Evolutionary conservation across 768 basidiomycete species (phyloP), one percentile per base, ranked within the genome.

Genomic region (Cystoderma amianthinum): DNA sequence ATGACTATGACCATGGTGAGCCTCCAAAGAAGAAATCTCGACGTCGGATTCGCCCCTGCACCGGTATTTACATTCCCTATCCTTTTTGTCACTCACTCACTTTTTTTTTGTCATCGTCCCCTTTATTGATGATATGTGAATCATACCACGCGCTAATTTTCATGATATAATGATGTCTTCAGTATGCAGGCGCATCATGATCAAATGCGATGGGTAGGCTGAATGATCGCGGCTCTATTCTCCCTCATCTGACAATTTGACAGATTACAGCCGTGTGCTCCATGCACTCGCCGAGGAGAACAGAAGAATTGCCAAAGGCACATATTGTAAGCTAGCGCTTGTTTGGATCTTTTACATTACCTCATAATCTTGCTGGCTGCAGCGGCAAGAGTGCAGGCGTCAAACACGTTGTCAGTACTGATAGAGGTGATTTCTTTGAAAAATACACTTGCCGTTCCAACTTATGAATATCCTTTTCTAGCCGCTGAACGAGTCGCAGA

Each of bases 161-260:
- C n/a, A n/a, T n/a, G n/a, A n/a, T n/a, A n/a, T n/a, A n/a, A n/a
- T n/a, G n/a, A n/a, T n/a, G n/a, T n/a, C n/a, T 41, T 36, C 54
- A 88, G 88, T 89, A 59, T 90, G 87, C 60, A 90, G 89, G 60
- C 67, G 87, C 52, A 74, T 87, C 32, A 90, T 91, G 69, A 90
- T 90, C 61, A 85, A 84, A 57, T 91, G 88, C 60, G 86, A 91
- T 67, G 84, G 84, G 83, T 84, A 56, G 53, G 68, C 41, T 55
- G 53, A 49, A 47, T 47, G 49, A 45, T 52, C 42, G 24, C 44
- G 38, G 39, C 44, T 48, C 36, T 30, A 39, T 38, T 37, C 44
- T 45, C 35, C 45, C 44, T 37, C 38, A 47, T 42, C 46, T 65
- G 44, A 62, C 55, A 42, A 34, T 30, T 34, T 35, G 45, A 25